Conservation (phyloP, 78 protist genomes). For the Dictyostelium purpureum region DNA sequence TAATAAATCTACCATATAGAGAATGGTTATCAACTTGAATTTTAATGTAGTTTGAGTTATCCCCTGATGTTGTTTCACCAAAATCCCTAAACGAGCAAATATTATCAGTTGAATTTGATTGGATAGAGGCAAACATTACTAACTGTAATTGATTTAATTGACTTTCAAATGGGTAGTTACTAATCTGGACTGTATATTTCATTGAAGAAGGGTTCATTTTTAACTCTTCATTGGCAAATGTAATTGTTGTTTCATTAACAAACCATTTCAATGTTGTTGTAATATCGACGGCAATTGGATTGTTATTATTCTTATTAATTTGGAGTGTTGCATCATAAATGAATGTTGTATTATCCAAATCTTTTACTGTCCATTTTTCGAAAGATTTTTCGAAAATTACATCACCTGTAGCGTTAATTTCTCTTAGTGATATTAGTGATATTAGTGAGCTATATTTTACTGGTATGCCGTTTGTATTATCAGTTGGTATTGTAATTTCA, state of each 20-base stretch:
- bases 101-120: not conserved
- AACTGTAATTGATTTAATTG: constrained; percentile 7
- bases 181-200: constrained; percentile 2
- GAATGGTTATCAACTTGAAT: not conserved
- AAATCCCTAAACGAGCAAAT: not conserved
- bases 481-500: too few species aligned
- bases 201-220: constrained; percentile 22
- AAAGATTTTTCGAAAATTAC: too few species aligned
- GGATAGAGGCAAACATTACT: constrained; percentile 8
- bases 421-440: too few species aligned
- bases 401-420: too few species aligned
- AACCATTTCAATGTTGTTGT: not conserved
- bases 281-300: not conserved
- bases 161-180: not conserved
- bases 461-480: too few species aligned
- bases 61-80: not conserved
- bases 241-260: not conserved
- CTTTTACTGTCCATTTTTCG: too few species aligned
- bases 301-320: too few species aligned
- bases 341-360: too few species aligned
- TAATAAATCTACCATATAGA: constrained; percentile 24
- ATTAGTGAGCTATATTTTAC: too few species aligned
- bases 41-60: not conserved
- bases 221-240: not conserved
- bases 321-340: too few species aligned